Conservation (phyloP, 495 filamentous ascomycete genomes). For the Neurospora sp. region DNA sequence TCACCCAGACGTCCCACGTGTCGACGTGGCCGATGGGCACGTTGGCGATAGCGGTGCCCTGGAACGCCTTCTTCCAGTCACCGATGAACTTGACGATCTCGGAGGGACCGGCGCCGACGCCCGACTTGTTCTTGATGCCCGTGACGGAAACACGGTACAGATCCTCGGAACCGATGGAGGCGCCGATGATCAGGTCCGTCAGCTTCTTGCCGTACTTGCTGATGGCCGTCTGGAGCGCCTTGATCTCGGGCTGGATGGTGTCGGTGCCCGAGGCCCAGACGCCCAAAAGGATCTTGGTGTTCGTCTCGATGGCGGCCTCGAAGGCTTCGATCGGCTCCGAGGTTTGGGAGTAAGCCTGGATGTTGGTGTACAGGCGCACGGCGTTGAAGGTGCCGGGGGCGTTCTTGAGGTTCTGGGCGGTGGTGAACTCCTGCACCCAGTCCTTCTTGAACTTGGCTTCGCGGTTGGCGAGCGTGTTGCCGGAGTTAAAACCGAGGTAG, state of each 20-base stretch:
- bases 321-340: conserved; percentile 39
- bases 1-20: conserved; percentile 40
- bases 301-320: conserved; percentile 42
- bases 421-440: conserved; percentile 37
- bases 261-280: conserved; percentile 40
- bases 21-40: conserved; percentile 43
- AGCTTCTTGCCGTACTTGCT: conserved; percentile 29
- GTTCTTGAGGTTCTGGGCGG: conserved; percentile 29
- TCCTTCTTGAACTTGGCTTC: conserved; percentile 40
- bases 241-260: conserved; percentile 40
- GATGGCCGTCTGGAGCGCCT: conserved; percentile 36
- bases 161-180: conserved; percentile 45
- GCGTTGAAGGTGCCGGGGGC: conserved; percentile 38
- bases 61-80: conserved; percentile 32
- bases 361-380: conserved; percentile 41
- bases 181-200: conserved; percentile 39
- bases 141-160: conserved; percentile 40
- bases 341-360: conserved; percentile 39
- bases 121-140: conserved; percentile 31
- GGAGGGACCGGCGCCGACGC: conserved; percentile 32
- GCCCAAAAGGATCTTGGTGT: conserved; percentile 41
- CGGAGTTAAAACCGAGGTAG: conserved; percentile 42
- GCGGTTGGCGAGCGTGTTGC: conserved; percentile 32
- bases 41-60: conserved; percentile 17
- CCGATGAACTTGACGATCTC: conserved; percentile 38